phyloP scores from a whole-genome alignment of 2,329 filamentous ascomycete genomes.

The Cephalotrichum gorgonifer region DNA sequence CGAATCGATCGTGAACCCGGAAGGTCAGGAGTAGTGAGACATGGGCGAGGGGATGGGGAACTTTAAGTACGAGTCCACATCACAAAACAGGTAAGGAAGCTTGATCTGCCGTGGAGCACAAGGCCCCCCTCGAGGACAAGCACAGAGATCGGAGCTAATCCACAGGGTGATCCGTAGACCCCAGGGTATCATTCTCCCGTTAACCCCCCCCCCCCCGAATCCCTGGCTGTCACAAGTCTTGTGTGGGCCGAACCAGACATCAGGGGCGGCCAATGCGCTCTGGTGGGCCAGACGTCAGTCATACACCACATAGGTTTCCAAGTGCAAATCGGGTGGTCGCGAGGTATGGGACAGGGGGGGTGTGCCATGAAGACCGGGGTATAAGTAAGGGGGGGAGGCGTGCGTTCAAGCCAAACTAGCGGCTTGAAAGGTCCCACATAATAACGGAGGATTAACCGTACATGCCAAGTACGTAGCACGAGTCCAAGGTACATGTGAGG shows the following conservation, averaged over 20 bases:
- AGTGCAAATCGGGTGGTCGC: background rate
- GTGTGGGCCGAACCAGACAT: constrained; percentile 4
- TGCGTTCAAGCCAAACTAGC: background rate
- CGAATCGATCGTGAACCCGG: background rate
- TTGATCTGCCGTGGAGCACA: constrained; percentile 4
- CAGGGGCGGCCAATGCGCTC: background rate
- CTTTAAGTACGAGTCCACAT: constrained; percentile 4
- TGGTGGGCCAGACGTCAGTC: background rate
- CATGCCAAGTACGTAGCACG: no score
- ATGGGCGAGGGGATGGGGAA: constrained; percentile 1
- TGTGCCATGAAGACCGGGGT: background rate
- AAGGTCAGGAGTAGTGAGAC: background rate
- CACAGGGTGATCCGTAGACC: constrained; percentile 4
- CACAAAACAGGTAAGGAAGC: constrained; percentile 1
- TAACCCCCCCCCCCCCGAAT: background rate
- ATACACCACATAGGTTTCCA: background rate
- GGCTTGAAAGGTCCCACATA: constrained; percentile 1
- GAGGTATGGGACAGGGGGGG: background rate
- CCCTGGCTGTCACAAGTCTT: constrained; percentile 6
- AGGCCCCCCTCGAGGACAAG: background rate
- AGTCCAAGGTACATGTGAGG: background rate
- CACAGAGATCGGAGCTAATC: constrained; percentile 3
- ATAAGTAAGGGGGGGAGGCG: background rate
- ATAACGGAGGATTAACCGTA: background rate
- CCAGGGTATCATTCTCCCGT: background rate